Conservation (phyloP, 192 early-diverging fungal genomes). For the Kickxella alabastrina region DNA sequence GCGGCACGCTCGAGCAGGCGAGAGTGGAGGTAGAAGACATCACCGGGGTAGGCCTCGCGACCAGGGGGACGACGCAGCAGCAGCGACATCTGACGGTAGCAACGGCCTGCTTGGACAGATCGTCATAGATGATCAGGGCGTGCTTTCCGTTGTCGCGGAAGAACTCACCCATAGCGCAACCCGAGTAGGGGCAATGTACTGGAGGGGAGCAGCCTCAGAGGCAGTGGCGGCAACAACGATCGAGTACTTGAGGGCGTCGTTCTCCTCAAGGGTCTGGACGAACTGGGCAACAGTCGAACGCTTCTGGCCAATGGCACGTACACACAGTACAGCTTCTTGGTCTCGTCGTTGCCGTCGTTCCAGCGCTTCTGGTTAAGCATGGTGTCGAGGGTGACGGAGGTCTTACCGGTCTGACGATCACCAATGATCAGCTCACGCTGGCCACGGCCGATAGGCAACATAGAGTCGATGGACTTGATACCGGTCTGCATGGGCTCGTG, state of each 20-base stretch:
- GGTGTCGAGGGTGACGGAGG: constrained; percentile 96
- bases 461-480: constrained; percentile 99
- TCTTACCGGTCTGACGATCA: constrained; percentile 99
- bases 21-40: constrained; percentile 99
- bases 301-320: constrained; percentile 99
- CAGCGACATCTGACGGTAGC: constrained; percentile 99
- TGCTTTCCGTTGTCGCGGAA: constrained; percentile 99
- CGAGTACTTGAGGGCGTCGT: constrained; percentile 98
- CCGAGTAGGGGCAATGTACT: constrained; percentile 98
- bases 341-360: constrained; percentile 92
- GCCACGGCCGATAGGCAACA: constrained; percentile 99
- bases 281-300: constrained; percentile 99
- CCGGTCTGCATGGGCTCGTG: constrained; percentile 99
- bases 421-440: constrained; percentile 99
- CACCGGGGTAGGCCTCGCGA: constrained; percentile 99
- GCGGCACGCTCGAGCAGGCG: constrained; percentile 98
- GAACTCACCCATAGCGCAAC: constrained; percentile 97
- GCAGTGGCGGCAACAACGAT: constrained; percentile 98
- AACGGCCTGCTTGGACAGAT: constrained; percentile 99
- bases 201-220: constrained; percentile 97
- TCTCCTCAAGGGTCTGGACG: constrained; percentile 96
- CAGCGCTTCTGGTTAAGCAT: constrained; percentile 99
- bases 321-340: constrained; percentile 99
- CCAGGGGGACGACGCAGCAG: constrained; percentile 99
- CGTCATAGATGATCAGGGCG: constrained; percentile 98